Percentiles rank a stretch among this genome's conserved stretches.
Conservation (phyloP, 345 rosid species). For the Aurinia saxatilis region DNA sequence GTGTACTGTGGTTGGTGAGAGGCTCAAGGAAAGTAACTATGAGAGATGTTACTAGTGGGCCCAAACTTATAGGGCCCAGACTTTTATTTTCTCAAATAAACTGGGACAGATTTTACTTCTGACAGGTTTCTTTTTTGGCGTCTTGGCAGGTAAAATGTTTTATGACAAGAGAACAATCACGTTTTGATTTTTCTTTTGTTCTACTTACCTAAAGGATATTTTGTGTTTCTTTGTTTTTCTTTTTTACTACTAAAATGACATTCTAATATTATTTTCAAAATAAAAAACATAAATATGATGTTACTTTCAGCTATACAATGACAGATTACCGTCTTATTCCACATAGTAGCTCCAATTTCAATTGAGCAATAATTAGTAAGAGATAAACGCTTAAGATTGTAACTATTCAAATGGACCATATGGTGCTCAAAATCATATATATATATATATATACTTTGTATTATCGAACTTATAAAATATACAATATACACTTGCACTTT, state of each 20-base stretch:
- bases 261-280: neutral
- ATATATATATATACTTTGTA: no score
- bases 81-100: neutral
- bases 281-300: no score
- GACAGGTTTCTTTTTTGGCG: neutral
- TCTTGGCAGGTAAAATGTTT: neutral
- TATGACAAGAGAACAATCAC: neutral
- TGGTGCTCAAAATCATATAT: no score
- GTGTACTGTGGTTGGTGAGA: constrained; percentile 1
- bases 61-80: neutral
- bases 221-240: neutral
- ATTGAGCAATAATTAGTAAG: constrained; percentile 6
- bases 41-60: neutral
- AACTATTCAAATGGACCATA: no score
- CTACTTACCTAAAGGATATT: neutral
- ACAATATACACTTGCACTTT: no score
- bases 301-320: neutral
- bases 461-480: neutral
- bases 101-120: neutral
- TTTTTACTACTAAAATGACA: neutral
- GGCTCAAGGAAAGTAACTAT: neutral
- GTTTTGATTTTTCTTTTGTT: neutral
- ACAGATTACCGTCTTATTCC: neutral
- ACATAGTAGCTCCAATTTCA: neutral
- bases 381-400: no score